These are phyloP conservation scores for Colletotrichum theobromicola DNA, from an alignment of 2,329 filamentous ascomycete genomes.

Conservation along the genomic window DNA sequence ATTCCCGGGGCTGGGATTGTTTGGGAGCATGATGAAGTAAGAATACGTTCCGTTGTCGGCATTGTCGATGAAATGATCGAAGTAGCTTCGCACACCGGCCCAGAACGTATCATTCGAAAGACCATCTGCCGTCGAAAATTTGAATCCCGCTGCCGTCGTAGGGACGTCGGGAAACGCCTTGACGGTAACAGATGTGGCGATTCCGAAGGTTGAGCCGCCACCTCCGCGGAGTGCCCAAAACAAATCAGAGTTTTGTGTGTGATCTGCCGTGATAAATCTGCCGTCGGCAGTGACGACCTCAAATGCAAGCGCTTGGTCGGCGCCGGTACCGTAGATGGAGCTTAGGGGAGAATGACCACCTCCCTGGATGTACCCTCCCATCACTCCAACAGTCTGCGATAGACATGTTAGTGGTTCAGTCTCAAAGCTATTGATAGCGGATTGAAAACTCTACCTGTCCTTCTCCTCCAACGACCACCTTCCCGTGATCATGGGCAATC, in stretches of 20 bases:
- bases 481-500: neutral
- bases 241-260: conserved; percentile 55
- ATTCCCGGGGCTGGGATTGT: neutral
- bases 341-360: conserved; percentile 62
- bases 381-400: conserved; percentile 55
- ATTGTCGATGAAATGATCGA: conserved; percentile 2
- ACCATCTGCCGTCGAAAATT: conserved; percentile 3
- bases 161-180: neutral
- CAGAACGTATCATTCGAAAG: conserved; percentile 8
- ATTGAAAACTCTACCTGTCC: neutral
- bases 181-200: conserved; percentile 4
- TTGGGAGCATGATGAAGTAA: neutral
- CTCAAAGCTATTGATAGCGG: neutral
- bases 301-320: conserved; percentile 62
- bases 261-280: conserved; percentile 50
- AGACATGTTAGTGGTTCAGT: neutral
- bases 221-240: conserved; percentile 69
- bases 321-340: conserved; percentile 59
- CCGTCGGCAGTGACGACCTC: conserved; percentile 60
- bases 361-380: conserved; percentile 65
- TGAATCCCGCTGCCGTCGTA: neutral
- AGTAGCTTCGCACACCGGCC: conserved; percentile 2
- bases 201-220: conserved; percentile 41
- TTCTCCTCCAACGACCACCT: neutral
- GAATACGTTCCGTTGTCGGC: conserved; percentile 3